Base-by-base conservation (phyloP, 1,284 basidiomycete species). In the Neonothopanus nambi region DNA sequence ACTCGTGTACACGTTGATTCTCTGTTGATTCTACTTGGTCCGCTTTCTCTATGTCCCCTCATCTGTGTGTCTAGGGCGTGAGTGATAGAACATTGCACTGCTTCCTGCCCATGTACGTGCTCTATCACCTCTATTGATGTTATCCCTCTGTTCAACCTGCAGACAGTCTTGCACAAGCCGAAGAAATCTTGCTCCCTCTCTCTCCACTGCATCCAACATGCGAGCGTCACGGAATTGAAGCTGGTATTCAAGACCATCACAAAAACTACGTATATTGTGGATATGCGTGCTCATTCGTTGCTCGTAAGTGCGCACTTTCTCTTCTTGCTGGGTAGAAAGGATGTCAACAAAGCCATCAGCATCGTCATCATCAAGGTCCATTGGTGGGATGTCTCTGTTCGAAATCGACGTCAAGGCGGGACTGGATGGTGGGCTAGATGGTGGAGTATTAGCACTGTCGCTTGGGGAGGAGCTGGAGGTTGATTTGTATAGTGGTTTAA, bases 201-300 rank as follows among this genome's bases (percentile, higher is more conserved):
- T 53, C 42, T 69, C 67, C 13, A 70, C 55, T 5, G 61, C 57
- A 17, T 67, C 59, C 23, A 70, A 43, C 67, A 70, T 66, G 6
- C 65, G 62, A 50, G 61, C 63, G 51, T 71, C 69, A 36, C 66
- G 63, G 52, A 68, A 69, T 43, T 71, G 67, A 2, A 68, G 59
- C 38, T 70, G 65, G 21, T 67, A 70, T 49, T 70, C 67, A 23
- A 69, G 56, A 1, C 69, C 68, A 15, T 66, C 64, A 40, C 65
- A 67, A 45, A 69, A 70, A 5, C 69, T 63, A 18, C 66, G 61
- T 18, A 70, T 58, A 9, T 66, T 68, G 20, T 57, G 54, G 40
- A 69, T 68, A 44, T 67, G 64, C 1, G 59, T 57, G 13, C 44
- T 55, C 67, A 69, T 66, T 20, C 66, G 56, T 36, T 57, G 51